Conservation (phyloP, 2,329 filamentous ascomycete species). For the Xylaria sp. region DNA sequence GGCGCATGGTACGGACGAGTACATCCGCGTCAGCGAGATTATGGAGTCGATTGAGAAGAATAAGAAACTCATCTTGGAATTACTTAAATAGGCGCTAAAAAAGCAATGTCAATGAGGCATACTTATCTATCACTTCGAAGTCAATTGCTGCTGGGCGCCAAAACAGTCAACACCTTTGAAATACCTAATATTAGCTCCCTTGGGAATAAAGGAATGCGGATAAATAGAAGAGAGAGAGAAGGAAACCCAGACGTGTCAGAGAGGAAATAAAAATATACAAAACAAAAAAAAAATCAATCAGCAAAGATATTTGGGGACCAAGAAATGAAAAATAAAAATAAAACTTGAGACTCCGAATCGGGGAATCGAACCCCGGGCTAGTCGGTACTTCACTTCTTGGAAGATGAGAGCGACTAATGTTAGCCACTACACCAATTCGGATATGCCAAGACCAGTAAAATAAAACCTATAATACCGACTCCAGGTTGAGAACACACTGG, state of each 20-base stretch:
- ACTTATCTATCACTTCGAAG: no score
- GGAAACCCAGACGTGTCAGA: no score
- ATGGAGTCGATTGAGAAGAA: conserved; percentile 46
- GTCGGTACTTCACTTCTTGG: conserved; percentile 15
- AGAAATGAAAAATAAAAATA: background rate
- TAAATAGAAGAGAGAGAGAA: no score
- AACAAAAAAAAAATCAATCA: conserved; percentile 1
- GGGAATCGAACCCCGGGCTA: conserved; percentile 43
- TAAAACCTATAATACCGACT: no score
- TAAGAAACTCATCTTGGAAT: conserved; percentile 39
- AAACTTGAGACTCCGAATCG: conserved; percentile 35
- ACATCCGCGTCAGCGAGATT: conserved; percentile 43
- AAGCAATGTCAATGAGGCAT: background rate
- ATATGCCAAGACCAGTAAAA: conserved; percentile 22
- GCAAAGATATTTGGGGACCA: no score
- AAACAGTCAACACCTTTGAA: no score
- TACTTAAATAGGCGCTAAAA: conserved; percentile 22
- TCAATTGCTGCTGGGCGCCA: no score
- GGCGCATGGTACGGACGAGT: conserved; percentile 47
- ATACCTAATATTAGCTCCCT: no score
- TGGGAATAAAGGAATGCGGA: background rate
- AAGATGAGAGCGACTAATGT: conserved; percentile 44
- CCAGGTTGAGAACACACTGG: no score
- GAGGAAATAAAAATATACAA: background rate
- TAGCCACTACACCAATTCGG: conserved; percentile 46